Percentiles rank a stretch among this genome's conserved stretches.
phyloP scores from a whole-genome alignment of 257 asterid genomes.

The Nyctanthes arbortristis region DNA sequence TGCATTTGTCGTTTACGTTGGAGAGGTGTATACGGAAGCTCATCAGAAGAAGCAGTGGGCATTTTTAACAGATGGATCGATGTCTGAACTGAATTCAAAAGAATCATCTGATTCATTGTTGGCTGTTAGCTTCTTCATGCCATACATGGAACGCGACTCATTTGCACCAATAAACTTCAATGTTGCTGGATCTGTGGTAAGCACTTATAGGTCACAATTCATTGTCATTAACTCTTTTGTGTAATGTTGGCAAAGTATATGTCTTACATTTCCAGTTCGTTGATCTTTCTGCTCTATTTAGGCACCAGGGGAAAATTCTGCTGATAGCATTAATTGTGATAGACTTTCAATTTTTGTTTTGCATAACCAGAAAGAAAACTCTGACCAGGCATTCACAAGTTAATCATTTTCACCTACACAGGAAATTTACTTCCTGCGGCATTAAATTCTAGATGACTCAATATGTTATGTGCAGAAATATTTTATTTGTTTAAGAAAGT shows the following conservation, averaged over 20 bases:
- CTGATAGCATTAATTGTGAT: not conserved
- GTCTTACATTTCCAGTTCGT: not conserved
- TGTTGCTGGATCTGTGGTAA: slow-evolving; percentile 76
- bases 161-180: slow-evolving; percentile 54
- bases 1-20: slow-evolving; percentile 75
- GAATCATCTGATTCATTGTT: slow-evolving; percentile 54
- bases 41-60: slow-evolving; percentile 87
- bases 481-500: not conserved
- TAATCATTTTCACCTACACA: not conserved
- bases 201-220: slow-evolving; percentile 16
- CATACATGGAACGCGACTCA: slow-evolving; percentile 44
- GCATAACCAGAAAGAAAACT: not conserved
- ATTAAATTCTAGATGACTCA: not conserved
- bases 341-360: not conserved
- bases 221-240: not conserved
- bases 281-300: not conserved
- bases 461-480: not conserved
- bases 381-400: not conserved
- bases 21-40: slow-evolving; percentile 66
- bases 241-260: not conserved
- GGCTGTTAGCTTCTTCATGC: slow-evolving; percentile 75
- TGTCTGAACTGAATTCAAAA: slow-evolving; percentile 30
- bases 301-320: not conserved
- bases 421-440: not conserved
- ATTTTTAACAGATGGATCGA: slow-evolving; percentile 78